Evolutionary conservation across 73 alveolate species (phyloP), one percentile per base, ranked within the genome.

Genomic region (Paraurostyla sp.): DNA sequence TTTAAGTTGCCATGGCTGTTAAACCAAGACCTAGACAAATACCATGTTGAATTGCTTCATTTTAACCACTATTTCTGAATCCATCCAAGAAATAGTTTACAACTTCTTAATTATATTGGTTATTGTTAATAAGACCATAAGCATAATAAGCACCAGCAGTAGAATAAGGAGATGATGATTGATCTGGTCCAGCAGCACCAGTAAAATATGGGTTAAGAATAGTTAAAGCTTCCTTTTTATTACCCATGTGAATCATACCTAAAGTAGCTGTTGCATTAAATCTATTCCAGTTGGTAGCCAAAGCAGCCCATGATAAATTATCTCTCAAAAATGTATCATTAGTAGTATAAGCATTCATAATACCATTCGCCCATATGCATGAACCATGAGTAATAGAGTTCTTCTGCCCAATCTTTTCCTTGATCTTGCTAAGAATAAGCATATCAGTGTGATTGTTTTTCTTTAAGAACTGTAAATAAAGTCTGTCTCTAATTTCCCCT

Each of bases 171-270:
- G 87, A 50, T 0, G 94, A 45, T 36, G 57, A 49, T 30, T 92
- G 91, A 50, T 84, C 90, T n/a, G 95, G 92, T 60, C 84, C 87
- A 13, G 80, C 93, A 29, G 91, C 75, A 11, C 99, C 99, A 13
- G 96, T 85, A 52, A 97, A 68, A 90, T 95, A 97, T 0, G 97
- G 98, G 57, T 89, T 85, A 84, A 97, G 75, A 18, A 97, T 68
- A 45, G 92, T 93, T 85, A 89, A 63, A 40, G 98, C 94, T 75
- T 98, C 92, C 85, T 92, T 90, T 52, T 90, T 84, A 90, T 98
- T 95, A 9, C 99, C 99, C 96, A 90, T 91, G 63, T 98, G 99
- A 62, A 96, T 97, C 91, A 97, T 98, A 50, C 99, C 99, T 33
- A 98, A 60, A 20, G 99, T 93, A 7, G 99, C 98, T 0, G 99